Base-by-base conservation (phyloP, 495 filamentous ascomycete genomes). In the Trichoderma erinaceum region DNA sequence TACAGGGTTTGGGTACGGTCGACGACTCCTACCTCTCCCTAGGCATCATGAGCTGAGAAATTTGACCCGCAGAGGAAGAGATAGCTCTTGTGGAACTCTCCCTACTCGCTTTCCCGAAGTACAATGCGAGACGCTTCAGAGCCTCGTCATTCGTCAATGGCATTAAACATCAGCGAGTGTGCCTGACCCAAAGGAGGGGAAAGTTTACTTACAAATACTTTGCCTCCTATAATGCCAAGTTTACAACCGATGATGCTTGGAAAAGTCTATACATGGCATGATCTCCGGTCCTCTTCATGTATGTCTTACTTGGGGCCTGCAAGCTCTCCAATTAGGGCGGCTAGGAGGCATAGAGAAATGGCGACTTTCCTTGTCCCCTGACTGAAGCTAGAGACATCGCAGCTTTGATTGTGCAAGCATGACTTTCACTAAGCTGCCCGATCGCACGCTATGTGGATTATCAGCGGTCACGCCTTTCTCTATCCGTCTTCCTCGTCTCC, bases 401-500 rank as follows among this genome's bases (percentile, higher is more conserved):
- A 29, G 27, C 56, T 61, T 21, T 29, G 50, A 56, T n/a, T n/a
- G 21, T n/a, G 50, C 21, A 21, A 4, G 4, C 56, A 61, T 25
- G 27, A 25, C 56, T 32, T 61, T 32, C 15, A n/a, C 56, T 21
- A 25, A 61, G 56, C 23, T 16, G 13, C 16, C 44, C 12, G 56
- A 13, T 29, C 5, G 10, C 56, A 32, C 56, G 12, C 56, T 16
- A 13, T 61, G 27, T 32, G 23, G 56, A 25, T 12, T 61, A 12
- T 21, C 8, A 61, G 56, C 56, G 11, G 10, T 25, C 27, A n/a
- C 56, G 23, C 27, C 23, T 4, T 21, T 29, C 16, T 18, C 25
- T 61, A 61, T 61, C 32, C 56, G 56, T 61, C 56, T 61, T 29
- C 27, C 56, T 32, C 56, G 56, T 61, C 56, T 32, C 56, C 56